Conservation (phyloP, 805 yeast species). For the Huiozyma naganishii region DNA sequence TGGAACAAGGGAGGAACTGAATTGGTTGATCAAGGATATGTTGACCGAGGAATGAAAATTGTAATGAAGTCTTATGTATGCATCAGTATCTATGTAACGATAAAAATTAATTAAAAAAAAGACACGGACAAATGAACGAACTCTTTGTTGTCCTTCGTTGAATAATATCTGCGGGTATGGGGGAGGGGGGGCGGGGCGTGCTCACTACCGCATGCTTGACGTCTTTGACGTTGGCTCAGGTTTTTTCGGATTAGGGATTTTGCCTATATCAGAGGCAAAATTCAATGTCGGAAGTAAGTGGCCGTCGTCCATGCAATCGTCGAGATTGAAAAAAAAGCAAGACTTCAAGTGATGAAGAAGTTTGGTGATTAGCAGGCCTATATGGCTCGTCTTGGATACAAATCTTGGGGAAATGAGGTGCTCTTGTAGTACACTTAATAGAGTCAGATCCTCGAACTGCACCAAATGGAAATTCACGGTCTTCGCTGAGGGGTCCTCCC, state of each 20-base stretch:
- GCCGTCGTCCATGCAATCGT: conserved; percentile 5
- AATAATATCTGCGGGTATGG: no score
- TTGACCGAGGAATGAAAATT: conserved; percentile 28
- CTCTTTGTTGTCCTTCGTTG: background rate
- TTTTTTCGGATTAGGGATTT: conserved; percentile 1
- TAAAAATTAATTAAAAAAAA: background rate
- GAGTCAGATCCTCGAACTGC: conserved; percentile 16
- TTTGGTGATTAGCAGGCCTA: conserved; percentile 19
- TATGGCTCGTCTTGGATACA: conserved; percentile 11
- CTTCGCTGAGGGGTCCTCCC: background rate
- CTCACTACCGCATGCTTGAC: background rate
- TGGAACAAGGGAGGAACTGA: conserved; percentile 57
- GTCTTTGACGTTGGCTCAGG: background rate
- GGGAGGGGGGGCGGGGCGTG: no score
- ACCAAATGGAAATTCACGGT: conserved; percentile 16
- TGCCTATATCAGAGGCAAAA: conserved; percentile 1
- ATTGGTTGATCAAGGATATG: conserved; percentile 62
- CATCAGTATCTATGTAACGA: background rate
- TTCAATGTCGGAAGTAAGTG: conserved; percentile 6
- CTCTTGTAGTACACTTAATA: conserved; percentile 8
- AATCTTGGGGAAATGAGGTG: conserved; percentile 3
- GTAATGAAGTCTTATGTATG: background rate
- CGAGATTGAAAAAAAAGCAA: conserved; percentile 26
- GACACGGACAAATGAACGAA: background rate
- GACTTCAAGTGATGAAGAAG: conserved; percentile 29